Evolutionary conservation across 2,329 filamentous ascomycete species (phyloP).

Genomic region (Aureobasidium musti): DNA sequence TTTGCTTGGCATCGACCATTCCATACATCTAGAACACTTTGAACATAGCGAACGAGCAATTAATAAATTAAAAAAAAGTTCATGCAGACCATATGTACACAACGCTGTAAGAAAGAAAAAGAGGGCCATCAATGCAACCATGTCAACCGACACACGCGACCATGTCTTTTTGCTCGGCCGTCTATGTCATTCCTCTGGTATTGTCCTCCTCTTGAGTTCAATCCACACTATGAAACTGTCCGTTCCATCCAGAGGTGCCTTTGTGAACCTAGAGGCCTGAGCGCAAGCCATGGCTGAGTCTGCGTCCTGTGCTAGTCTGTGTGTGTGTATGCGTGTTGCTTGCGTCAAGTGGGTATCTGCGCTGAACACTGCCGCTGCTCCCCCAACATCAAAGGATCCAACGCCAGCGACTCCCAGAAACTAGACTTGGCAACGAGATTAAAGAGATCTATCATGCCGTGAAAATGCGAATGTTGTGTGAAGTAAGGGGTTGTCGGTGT

Average conservation of each 20-base stretch:
- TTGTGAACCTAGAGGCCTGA: constrained; percentile 11
- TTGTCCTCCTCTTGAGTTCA: constrained; percentile 3
- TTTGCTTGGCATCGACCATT: constrained; percentile 5
- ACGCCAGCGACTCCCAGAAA: constrained; percentile 29
- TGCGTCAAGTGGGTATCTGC: constrained; percentile 28
- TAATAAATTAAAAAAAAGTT: constrained; percentile 17
- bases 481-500: neutral
- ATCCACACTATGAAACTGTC: neutral
- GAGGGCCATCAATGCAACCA: constrained; percentile 13
- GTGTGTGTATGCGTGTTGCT: constrained; percentile 3
- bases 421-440: constrained; percentile 28
- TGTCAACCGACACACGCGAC: constrained; percentile 13
- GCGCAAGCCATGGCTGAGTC: constrained; percentile 14
- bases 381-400: constrained; percentile 27
- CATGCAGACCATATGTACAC: constrained; percentile 28
- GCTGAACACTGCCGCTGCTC: constrained; percentile 28
- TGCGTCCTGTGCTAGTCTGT: constrained; percentile 15
- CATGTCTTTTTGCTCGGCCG: neutral
- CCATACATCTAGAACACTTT: neutral
- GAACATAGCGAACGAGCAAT: neutral
- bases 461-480: constrained; percentile 28
- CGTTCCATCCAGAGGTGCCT: constrained; percentile 8
- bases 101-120: constrained; percentile 12
- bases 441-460: constrained; percentile 30
- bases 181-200: neutral